phyloP scores from a whole-genome alignment of 2,329 filamentous ascomycete genomes.

The Chaetomiaceae sp. region DNA sequence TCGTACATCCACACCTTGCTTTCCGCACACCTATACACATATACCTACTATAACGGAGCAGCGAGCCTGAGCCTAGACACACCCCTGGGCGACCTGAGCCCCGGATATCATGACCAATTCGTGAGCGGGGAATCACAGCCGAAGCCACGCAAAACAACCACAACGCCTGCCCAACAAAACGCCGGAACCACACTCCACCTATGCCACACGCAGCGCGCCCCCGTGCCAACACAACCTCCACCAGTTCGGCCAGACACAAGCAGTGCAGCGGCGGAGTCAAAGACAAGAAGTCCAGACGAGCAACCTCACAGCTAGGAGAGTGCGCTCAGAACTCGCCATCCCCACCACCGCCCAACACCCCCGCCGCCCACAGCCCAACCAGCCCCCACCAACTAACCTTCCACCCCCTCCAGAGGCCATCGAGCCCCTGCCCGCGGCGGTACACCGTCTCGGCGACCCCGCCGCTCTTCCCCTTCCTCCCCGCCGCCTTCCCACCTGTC shows the following conservation, averaged over 20 bases:
- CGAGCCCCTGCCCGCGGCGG: constrained; percentile 59
- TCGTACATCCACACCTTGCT: not conserved
- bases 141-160: constrained; percentile 2
- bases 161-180: constrained; percentile 1
- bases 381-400: constrained; percentile 73
- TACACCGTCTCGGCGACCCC: constrained; percentile 37
- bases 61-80: not conserved
- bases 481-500: constrained; percentile 33
- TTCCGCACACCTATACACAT: no score
- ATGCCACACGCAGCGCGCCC: not conserved
- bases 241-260: no score
- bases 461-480: constrained; percentile 24
- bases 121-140: constrained; percentile 24
- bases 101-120: constrained; percentile 18
- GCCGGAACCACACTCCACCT: not conserved
- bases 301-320: not conserved
- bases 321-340: constrained; percentile 51
- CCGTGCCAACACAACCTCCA: no score
- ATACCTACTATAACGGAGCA: not conserved
- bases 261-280: no score
- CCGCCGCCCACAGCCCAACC: constrained; percentile 66
- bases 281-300: no score
- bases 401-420: constrained; percentile 68
- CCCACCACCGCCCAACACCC: constrained; percentile 54
- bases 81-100: not conserved